Evolutionary conservation across 192 early-diverging fungal species (phyloP).

Genomic region (Coemansia sp.): DNA sequence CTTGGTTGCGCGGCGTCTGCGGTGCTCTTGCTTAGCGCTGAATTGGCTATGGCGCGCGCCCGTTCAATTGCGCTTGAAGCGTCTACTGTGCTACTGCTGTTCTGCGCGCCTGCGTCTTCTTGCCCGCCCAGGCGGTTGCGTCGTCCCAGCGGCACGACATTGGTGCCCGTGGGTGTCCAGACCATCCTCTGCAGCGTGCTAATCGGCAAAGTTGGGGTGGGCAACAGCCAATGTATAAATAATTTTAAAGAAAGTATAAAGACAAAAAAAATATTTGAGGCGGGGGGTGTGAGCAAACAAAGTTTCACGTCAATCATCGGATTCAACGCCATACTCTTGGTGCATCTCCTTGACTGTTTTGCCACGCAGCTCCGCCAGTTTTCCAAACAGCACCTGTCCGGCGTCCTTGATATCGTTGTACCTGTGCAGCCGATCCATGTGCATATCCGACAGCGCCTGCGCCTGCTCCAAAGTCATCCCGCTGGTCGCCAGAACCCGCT

Average conservation of each 20-base stretch:
- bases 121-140: constrained; percentile 18
- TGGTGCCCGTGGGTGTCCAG: constrained; percentile 51
- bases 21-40: constrained; percentile 13
- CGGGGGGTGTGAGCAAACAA: too few species aligned
- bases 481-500: constrained; percentile 10
- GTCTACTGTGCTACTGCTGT: constrained; percentile 9
- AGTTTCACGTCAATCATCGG: constrained; percentile 1
- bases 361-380: constrained; percentile 43
- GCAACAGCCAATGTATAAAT: too few species aligned
- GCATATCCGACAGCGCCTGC: constrained; percentile 25
- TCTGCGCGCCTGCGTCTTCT: background rate
- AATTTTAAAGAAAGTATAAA: too few species aligned
- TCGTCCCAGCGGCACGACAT: constrained; percentile 47
- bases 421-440: constrained; percentile 41
- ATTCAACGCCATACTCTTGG: constrained; percentile 25
- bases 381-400: constrained; percentile 47
- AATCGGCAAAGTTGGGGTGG: too few species aligned
- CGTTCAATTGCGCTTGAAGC: constrained; percentile 36
- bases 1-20: too few species aligned
- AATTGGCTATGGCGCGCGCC: constrained; percentile 48
- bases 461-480: constrained; percentile 27
- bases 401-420: constrained; percentile 52
- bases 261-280: too few species aligned
- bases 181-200: constrained; percentile 18
- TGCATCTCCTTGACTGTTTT: constrained; percentile 48